Percentiles rank a stretch among this genome's conserved stretches.
These are phyloP conservation scores for Solanum lignicaule DNA, from an alignment of 257 asterid genomes.

Conservation along the genomic window DNA sequence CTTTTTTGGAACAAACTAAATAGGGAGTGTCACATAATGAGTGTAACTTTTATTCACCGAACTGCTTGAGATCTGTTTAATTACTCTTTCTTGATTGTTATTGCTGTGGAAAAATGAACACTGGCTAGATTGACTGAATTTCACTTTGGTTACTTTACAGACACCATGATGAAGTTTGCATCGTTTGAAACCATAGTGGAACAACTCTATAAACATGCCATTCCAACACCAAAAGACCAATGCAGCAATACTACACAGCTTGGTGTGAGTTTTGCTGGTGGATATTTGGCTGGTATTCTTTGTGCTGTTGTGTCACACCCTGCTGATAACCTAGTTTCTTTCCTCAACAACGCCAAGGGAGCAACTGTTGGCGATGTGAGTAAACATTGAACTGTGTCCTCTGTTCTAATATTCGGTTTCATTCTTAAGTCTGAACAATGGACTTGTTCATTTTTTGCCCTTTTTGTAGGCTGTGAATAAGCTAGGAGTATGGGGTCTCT, in stretches of 20 bases:
- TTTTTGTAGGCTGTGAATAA: slow-evolving; percentile 25
- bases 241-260: slow-evolving; percentile 62
- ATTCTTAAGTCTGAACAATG: neutral
- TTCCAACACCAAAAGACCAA: slow-evolving; percentile 66
- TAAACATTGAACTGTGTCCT: neutral
- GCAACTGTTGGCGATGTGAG: slow-evolving; percentile 35
- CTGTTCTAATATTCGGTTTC: neutral
- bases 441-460: neutral
- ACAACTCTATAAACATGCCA: slow-evolving; percentile 49
- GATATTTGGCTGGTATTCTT: slow-evolving; percentile 13
- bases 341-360: slow-evolving; percentile 15
- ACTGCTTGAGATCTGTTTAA: neutral
- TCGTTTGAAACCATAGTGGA: slow-evolving; percentile 75
- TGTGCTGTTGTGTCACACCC: slow-evolving; percentile 14
- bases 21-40: neutral
- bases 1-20: neutral
- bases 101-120: neutral
- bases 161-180: slow-evolving; percentile 91
- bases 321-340: slow-evolving; percentile 12
- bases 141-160: slow-evolving; percentile 19
- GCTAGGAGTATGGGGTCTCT: slow-evolving; percentile 21
- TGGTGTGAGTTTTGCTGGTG: slow-evolving; percentile 67
- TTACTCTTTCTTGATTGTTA: neutral
- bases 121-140: neutral
- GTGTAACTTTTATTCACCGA: neutral